Conservation (phyloP, 2,329 filamentous ascomycete genomes). For the Colletotrichum siamense region DNA sequence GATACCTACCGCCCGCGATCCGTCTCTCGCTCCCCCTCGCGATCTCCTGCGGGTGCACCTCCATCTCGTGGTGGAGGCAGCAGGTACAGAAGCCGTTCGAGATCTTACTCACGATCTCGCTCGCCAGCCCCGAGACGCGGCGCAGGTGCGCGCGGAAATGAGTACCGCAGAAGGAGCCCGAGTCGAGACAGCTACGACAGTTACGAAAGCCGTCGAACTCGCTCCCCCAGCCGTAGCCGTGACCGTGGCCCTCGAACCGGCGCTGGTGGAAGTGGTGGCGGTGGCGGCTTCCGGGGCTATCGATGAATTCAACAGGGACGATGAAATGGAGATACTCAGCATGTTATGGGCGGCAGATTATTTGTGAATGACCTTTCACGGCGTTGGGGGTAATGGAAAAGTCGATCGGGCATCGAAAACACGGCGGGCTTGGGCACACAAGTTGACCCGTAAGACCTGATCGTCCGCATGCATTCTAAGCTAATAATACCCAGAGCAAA, state of each 20-base stretch:
- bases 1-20: constrained; percentile 70
- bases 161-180: constrained; percentile 30
- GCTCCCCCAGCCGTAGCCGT: constrained; percentile 14
- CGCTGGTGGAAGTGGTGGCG: neutral
- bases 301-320: neutral
- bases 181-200: constrained; percentile 46
- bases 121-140: constrained; percentile 42
- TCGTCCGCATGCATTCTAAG: constrained; percentile 3
- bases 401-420: neutral
- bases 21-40: constrained; percentile 52
- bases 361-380: neutral
- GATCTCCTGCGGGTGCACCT: constrained; percentile 39
- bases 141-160: constrained; percentile 31
- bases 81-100: constrained; percentile 52
- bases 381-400: constrained; percentile 19
- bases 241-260: constrained; percentile 11
- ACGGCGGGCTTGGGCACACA: constrained; percentile 10
- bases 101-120: constrained; percentile 51
- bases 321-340: neutral
- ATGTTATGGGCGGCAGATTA: neutral
- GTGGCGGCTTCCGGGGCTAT: constrained; percentile 1
- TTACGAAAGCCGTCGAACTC: constrained; percentile 37
- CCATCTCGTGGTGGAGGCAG: constrained; percentile 34
- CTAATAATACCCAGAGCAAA: constrained; percentile 15
- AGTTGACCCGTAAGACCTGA: constrained; percentile 18